Percentiles rank a stretch among this genome's conserved stretches.
phyloP scores from a whole-genome alignment of 192 early-diverging fungal genomes.

The Endogone sp. region DNA sequence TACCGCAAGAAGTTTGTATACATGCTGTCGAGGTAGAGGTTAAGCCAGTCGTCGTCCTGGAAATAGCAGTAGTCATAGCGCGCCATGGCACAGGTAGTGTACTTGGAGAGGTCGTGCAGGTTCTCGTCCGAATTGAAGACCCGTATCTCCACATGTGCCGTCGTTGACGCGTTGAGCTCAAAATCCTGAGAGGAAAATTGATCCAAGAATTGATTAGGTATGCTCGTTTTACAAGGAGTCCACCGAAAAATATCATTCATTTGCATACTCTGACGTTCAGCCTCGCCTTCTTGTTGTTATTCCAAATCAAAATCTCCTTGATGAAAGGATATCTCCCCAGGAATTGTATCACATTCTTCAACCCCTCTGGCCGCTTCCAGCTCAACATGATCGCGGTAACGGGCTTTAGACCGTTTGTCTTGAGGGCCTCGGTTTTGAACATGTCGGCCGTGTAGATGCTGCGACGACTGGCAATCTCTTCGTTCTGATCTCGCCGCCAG shows the following conservation, averaged over 20 bases:
- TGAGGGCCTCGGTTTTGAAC: constrained; percentile 13
- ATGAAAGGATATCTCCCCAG: constrained; percentile 49
- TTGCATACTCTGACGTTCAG: constrained; percentile 10
- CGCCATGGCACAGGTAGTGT: constrained; percentile 48
- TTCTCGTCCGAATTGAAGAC: constrained; percentile 45
- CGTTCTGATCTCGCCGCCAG: neutral
- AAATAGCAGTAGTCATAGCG: constrained; percentile 51
- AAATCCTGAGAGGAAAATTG: constrained; percentile 20
- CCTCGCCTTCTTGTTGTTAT: constrained; percentile 29
- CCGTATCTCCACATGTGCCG: constrained; percentile 21
- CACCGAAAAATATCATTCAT: no score
- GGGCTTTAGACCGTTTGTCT: constrained; percentile 19
- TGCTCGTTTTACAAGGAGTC: no score
- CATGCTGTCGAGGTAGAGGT: constrained; percentile 47
- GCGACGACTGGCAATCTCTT: constrained; percentile 1
- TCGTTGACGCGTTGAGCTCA: constrained; percentile 13
- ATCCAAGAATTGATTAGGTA: no score
- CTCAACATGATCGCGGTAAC: constrained; percentile 49
- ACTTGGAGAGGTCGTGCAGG: constrained; percentile 48
- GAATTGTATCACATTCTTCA: constrained; percentile 39
- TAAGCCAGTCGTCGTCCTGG: constrained; percentile 54
- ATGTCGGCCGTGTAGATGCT: constrained; percentile 9
- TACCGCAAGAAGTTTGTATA: constrained; percentile 53
- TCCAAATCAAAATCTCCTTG: constrained; percentile 50
- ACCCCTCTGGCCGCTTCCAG: constrained; percentile 35